These are phyloP conservation scores for Suillus fuscotomentosus DNA, from an alignment of 768 basidiomycete species.

Conservation along the genomic window DNA sequence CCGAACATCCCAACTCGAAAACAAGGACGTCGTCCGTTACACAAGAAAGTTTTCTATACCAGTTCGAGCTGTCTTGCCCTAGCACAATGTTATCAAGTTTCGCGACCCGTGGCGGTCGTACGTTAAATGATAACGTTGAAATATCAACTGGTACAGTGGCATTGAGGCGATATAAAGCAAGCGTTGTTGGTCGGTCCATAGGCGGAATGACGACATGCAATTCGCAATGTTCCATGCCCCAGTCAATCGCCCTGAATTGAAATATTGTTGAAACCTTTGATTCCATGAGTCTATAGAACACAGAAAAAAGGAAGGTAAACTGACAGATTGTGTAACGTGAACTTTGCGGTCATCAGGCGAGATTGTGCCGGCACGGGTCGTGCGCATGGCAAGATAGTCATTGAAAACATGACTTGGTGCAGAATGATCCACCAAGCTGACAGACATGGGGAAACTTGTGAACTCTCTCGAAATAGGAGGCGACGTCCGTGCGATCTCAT, in stretches of 20 bases:
- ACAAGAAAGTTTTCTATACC: conserved; percentile 1
- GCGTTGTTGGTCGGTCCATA: neutral
- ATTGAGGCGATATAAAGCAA: neutral
- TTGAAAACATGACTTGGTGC: neutral
- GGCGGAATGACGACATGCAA: neutral
- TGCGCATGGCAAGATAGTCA: neutral
- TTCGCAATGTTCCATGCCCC: neutral
- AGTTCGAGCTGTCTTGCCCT: neutral
- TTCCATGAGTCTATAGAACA: neutral
- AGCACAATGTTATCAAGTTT: neutral
- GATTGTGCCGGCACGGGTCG: neutral
- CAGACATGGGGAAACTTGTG: neutral
- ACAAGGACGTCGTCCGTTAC: neutral
- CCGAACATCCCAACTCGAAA: neutral
- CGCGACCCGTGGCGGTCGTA: neutral
- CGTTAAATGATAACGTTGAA: neutral
- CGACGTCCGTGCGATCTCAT: neutral
- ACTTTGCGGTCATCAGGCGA: neutral
- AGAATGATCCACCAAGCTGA: neutral
- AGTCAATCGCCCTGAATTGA: neutral
- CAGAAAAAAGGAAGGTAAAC: neutral
- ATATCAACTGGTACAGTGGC: neutral
- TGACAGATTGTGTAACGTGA: neutral
- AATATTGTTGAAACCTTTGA: neutral
- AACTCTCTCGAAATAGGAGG: neutral